Evolutionary conservation across 345 rosid genomes (phyloP).

Genomic region (Murraya koenigii): DNA sequence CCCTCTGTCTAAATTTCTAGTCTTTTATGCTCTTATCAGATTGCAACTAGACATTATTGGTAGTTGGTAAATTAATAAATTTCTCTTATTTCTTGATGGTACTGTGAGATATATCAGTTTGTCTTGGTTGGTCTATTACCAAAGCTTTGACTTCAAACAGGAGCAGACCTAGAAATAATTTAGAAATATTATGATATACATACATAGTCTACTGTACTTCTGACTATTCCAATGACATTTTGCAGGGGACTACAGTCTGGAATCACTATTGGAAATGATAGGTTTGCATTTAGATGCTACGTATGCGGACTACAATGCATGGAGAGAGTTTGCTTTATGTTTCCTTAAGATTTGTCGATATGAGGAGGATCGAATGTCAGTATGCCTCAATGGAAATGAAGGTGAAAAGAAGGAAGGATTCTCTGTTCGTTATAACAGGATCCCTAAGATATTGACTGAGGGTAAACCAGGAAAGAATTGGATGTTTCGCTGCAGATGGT

Average conservation of each 20-base stretch:
- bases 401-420: conserved; percentile 23
- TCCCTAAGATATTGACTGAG: conserved; percentile 38
- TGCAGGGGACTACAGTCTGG: conserved; percentile 58
- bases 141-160: not conserved
- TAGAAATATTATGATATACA: not conserved
- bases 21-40: not conserved
- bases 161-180: not conserved
- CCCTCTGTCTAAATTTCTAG: not conserved
- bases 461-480: conserved; percentile 43
- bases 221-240: conserved; percentile 1
- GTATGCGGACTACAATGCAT: conserved; percentile 35
- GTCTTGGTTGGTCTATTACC: not conserved
- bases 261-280: conserved; percentile 66
- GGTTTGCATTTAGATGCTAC: conserved; percentile 81
- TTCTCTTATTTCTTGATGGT: not conserved
- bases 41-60: not conserved
- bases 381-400: conserved; percentile 36
- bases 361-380: conserved; percentile 67
- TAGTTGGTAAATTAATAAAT: not conserved
- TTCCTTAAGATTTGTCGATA: conserved; percentile 41
- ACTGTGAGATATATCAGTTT: not conserved
- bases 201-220: not conserved
- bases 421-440: conserved; percentile 31
- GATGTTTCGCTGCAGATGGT: conserved; percentile 27
- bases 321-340: conserved; percentile 79